Evolutionary conservation across 768 basidiomycete species (phyloP).

Genomic region (Russula dissimulans): DNA sequence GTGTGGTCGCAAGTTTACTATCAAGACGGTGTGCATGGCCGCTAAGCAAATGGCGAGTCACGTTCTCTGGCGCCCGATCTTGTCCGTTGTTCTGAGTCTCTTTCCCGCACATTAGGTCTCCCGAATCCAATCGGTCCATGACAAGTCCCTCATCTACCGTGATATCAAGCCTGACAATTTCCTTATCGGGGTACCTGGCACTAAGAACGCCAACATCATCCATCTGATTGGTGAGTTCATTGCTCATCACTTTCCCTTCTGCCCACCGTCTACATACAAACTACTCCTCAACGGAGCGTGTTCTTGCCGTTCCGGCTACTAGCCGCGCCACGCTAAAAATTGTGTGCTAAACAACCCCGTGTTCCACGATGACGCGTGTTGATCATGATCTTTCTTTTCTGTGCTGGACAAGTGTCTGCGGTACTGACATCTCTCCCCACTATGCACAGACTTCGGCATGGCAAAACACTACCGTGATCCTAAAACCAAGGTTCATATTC

Average conservation of each 20-base stretch:
- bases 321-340: background rate
- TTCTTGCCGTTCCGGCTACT: background rate
- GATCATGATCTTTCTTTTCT: background rate
- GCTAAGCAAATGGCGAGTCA: constrained; percentile 90
- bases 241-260: background rate
- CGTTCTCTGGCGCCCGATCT: constrained; percentile 4
- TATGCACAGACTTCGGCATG: constrained; percentile 85
- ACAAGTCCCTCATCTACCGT: constrained; percentile 96
- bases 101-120: constrained; percentile 54
- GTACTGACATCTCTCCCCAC: constrained; percentile 17
- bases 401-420: background rate
- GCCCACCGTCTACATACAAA: background rate
- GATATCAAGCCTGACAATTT: constrained; percentile 99
- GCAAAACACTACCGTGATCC: constrained; percentile 99
- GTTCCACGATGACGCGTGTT: background rate
- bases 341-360: background rate
- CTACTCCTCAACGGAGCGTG: background rate
- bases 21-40: constrained; percentile 98
- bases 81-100: constrained; percentile 8
- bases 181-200: constrained; percentile 87
- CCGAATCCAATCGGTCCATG: constrained; percentile 94
- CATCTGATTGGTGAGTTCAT: constrained; percentile 70
- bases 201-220: constrained; percentile 81
- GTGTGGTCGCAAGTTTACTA: constrained; percentile 95
- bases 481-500: constrained; percentile 95